Conservation (phyloP, 2,329 filamentous ascomycete genomes). For the Macrophomina pseudophaseolina region DNA sequence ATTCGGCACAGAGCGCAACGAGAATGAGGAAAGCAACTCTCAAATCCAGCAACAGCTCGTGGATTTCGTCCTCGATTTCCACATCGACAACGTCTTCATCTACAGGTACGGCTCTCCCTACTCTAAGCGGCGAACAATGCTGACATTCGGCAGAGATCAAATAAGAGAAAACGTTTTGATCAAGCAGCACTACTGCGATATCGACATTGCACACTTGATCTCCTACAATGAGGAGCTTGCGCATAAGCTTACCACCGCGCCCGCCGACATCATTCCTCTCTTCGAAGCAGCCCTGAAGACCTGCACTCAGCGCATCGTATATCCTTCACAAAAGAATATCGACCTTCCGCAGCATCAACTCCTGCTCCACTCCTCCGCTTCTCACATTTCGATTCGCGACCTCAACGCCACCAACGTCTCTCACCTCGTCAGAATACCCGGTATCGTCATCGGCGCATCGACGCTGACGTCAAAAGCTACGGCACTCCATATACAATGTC, state of each 20-base stretch:
- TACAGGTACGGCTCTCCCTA: slow-evolving; percentile 69
- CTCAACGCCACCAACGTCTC: slow-evolving; percentile 92
- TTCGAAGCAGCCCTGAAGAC: slow-evolving; percentile 89
- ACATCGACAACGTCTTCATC: slow-evolving; percentile 91
- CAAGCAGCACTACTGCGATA: slow-evolving; percentile 93
- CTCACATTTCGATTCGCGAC: slow-evolving; percentile 90
- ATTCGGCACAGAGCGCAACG: slow-evolving; percentile 55
- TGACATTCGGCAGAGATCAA: slow-evolving; percentile 73
- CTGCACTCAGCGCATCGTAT: slow-evolving; percentile 93
- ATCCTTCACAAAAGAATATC: slow-evolving; percentile 71
- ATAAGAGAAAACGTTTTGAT: slow-evolving; percentile 92
- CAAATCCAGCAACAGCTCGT: slow-evolving; percentile 77
- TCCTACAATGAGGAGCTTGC: slow-evolving; percentile 95
- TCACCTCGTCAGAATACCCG: slow-evolving; percentile 92
- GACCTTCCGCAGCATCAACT: slow-evolving; percentile 89
- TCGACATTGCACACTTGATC: slow-evolving; percentile 94
- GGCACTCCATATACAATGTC: slow-evolving; percentile 82
- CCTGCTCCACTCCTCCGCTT: slow-evolving; percentile 88
- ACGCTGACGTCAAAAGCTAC: slow-evolving; percentile 97
- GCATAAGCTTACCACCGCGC: slow-evolving; percentile 85
- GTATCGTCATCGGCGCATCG: slow-evolving; percentile 96
- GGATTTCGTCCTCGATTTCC: slow-evolving; percentile 91
- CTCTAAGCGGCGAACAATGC: slow-evolving; percentile 29
- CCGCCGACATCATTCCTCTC: slow-evolving; percentile 88
- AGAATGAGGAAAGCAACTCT: slow-evolving; percentile 41